phyloP scores from a whole-genome alignment of 768 basidiomycete species.

The Lentinula sp. region DNA sequence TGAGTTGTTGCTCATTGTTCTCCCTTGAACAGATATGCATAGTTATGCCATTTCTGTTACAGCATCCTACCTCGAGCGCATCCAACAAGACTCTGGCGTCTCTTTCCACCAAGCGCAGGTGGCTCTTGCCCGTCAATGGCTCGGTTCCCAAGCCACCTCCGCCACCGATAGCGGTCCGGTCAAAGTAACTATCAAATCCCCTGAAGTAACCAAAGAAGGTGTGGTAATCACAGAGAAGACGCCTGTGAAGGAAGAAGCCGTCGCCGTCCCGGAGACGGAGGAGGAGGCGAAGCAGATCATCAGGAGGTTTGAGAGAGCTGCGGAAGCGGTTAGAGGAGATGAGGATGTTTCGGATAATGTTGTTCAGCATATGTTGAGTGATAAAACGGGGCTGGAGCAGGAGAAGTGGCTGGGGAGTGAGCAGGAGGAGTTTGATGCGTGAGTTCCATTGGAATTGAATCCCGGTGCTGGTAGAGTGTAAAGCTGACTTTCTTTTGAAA shows the following conservation, averaged over 20 bases:
- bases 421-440: slow-evolving; percentile 79
- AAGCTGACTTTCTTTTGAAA: slow-evolving; percentile 10
- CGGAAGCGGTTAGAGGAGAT: slow-evolving; percentile 39
- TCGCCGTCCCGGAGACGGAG: slow-evolving; percentile 59
- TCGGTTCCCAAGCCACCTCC: slow-evolving; percentile 50
- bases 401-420: slow-evolving; percentile 84
- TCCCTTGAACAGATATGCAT: neutral
- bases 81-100: slow-evolving; percentile 71
- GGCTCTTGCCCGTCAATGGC: slow-evolving; percentile 73
- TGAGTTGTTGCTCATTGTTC: slow-evolving; percentile 21
- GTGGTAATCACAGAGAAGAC: slow-evolving; percentile 42
- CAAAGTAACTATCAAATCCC: slow-evolving; percentile 50
- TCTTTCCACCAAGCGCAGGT: slow-evolving; percentile 83
- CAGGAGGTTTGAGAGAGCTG: slow-evolving; percentile 64
- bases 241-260: slow-evolving; percentile 28
- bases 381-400: slow-evolving; percentile 53
- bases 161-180: slow-evolving; percentile 11
- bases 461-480: neutral
- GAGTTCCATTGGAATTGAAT: slow-evolving; percentile 27
- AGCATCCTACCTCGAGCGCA: slow-evolving; percentile 30
- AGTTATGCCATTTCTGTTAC: neutral
- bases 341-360: slow-evolving; percentile 69
- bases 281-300: slow-evolving; percentile 69
- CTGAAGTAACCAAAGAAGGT: slow-evolving; percentile 43
- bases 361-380: slow-evolving; percentile 70